These are phyloP conservation scores for Gnaphalium uliginosum DNA, from an alignment of 129 eudicot species.

Conservation along the genomic window DNA sequence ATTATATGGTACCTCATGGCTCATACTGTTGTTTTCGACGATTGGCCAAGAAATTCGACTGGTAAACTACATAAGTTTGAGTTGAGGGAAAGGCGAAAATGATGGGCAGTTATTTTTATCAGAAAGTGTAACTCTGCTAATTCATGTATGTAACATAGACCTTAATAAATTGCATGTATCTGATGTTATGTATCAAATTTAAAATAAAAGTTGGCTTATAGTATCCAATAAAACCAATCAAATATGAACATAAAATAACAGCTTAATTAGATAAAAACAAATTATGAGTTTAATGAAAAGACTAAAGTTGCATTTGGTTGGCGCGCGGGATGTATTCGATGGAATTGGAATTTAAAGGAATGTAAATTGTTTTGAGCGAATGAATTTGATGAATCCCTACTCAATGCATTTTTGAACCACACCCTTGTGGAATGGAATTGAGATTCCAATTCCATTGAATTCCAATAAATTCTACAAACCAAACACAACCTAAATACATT, in stretches of 20 bases:
- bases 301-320: too few species aligned
- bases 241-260: neutral
- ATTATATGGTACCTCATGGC: constrained; percentile 28
- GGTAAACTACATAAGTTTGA: constrained; percentile 41
- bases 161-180: too few species aligned
- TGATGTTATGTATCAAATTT: neutral
- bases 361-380: too few species aligned
- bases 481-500: too few species aligned
- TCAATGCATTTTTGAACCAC: too few species aligned
- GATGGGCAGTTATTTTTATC: constrained; percentile 30
- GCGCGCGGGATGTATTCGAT: too few species aligned
- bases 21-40: constrained; percentile 29
- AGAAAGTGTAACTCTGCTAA: neutral
- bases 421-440: too few species aligned
- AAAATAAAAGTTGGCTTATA: neutral
- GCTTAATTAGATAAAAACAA: neutral
- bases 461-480: too few species aligned
- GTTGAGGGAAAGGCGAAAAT: constrained; percentile 32
- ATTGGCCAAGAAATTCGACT: constrained; percentile 34
- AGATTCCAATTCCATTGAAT: too few species aligned
- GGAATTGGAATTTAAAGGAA: too few species aligned
- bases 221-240: neutral
- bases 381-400: too few species aligned
- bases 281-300: neutral
- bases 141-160: neutral